Conservation (phyloP, 179 eudicot species). For the Sideroxylon spinosum region DNA sequence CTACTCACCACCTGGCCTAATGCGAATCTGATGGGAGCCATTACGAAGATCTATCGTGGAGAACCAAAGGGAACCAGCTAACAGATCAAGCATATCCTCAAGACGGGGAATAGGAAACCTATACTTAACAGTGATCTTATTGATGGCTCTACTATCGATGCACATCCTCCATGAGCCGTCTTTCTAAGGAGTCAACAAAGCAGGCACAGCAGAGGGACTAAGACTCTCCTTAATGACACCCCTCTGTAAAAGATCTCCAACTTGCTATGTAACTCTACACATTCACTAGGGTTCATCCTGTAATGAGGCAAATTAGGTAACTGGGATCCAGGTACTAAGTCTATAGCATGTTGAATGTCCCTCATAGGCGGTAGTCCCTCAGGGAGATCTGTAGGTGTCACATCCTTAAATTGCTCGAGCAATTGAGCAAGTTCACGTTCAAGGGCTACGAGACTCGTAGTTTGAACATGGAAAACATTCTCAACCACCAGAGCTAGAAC, state of each 20-base stretch:
- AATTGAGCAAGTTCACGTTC: no score
- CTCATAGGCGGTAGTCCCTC: background rate
- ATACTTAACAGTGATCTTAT: conserved; percentile 1
- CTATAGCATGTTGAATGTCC: conserved; percentile 7
- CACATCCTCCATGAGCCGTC: conserved; percentile 6
- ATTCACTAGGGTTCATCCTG: conserved; percentile 11
- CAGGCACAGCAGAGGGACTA: background rate
- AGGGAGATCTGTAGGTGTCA: background rate
- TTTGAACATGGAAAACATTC: no score
- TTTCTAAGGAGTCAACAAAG: conserved; percentile 2
- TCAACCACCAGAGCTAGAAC: no score
- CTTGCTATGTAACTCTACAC: background rate
- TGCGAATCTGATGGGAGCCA: background rate
- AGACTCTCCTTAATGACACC: background rate
- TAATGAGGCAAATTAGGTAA: conserved; percentile 8
- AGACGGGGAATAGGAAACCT: background rate
- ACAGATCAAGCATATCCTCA: background rate
- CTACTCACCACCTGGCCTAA: background rate
- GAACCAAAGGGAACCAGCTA: background rate
- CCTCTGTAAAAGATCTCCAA: background rate
- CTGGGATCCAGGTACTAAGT: background rate
- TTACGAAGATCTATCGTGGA: background rate
- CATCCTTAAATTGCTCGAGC: background rate
- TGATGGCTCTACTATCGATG: background rate
- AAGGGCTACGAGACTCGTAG: no score